Evolutionary conservation across 164 flowering plant species (phyloP), one percentile per base, ranked within the genome.

Genomic region (Chloranthus sessilifolius): DNA sequence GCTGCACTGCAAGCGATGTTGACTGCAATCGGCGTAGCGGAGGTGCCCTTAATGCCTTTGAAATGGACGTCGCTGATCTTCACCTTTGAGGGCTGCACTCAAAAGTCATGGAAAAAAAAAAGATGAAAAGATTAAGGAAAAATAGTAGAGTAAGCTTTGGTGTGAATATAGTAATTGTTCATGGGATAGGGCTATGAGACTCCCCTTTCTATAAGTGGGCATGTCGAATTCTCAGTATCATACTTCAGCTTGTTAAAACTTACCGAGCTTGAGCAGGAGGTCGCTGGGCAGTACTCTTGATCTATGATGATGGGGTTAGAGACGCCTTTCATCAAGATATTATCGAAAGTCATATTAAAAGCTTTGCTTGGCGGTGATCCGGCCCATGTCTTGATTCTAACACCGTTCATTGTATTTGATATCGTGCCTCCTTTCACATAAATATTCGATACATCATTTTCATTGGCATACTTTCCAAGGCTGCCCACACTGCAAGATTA

Each of bases 301-400:
- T 74, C 72, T 3, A 70, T 64, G 47, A 70, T 55, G 37, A 74
- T 74, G 41, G 78, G 78, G 52, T 63, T 70, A 4, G 64, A 42
- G 36, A 70, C 74, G 27, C 58, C 43, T 31, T 34, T 43, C 72
- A 70, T 63, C 36, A 27, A 7, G 17, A 73, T 66, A 19, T 69
- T 47, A 47, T 61, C 48, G 38, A 66, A 73, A 0, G 33, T 48
- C 9, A 73, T 28, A 50, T 70, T 29, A 1, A 39, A 46, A 28
- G 74, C 78, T 6, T 26, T 29, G 60, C 69, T 64, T 11, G 60
- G 24, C 11, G 67, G 65, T 35, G 67, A 25, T 12, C 67, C 70
- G 9, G 47, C 44, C 71, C 71, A 67, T 36, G 66, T 52, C 56
- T 67, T 67, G 41, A 67, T 61, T 43, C 78, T 61, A 3, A 70